Percentiles rank a stretch among this genome's conserved stretches.
Conservation (phyloP, 805 yeast species). For the Yarrowia bubula region DNA sequence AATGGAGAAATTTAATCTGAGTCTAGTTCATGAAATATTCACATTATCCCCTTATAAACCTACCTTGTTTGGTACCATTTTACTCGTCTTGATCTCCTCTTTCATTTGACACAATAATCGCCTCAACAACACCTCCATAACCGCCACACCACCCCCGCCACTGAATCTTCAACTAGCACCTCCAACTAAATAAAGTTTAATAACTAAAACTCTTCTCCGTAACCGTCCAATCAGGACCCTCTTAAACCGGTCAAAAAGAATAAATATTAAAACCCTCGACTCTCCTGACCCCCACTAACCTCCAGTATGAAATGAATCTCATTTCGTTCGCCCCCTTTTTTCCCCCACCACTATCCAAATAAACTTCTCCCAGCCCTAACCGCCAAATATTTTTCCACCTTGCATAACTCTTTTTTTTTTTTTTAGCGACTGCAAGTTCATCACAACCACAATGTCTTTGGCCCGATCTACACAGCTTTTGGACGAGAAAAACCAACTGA, state of each 20-base stretch:
- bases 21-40: no score
- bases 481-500: slow-evolving; percentile 67
- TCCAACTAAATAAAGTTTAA: not conserved
- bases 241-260: not conserved
- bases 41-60: no score
- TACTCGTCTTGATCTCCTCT: not conserved
- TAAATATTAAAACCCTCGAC: no score
- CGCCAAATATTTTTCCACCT: slow-evolving; percentile 22
- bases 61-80: not conserved
- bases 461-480: slow-evolving; percentile 43
- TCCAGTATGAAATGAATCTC: not conserved
- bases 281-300: not conserved
- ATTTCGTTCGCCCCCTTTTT: not conserved
- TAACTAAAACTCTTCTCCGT: not conserved
- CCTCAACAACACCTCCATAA: not conserved
- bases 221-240: not conserved
- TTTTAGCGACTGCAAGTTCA: no score
- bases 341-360: not conserved
- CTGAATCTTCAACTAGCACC: not conserved
- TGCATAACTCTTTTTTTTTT: not conserved
- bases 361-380: not conserved
- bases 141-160: no score
- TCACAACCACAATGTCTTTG: slow-evolving; percentile 24
- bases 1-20: no score
- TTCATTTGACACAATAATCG: not conserved